Percentiles rank a stretch among this genome's conserved stretches.
Evolutionary conservation across 257 asterid species (phyloP).

Genomic region (Nicotiana undulata): DNA sequence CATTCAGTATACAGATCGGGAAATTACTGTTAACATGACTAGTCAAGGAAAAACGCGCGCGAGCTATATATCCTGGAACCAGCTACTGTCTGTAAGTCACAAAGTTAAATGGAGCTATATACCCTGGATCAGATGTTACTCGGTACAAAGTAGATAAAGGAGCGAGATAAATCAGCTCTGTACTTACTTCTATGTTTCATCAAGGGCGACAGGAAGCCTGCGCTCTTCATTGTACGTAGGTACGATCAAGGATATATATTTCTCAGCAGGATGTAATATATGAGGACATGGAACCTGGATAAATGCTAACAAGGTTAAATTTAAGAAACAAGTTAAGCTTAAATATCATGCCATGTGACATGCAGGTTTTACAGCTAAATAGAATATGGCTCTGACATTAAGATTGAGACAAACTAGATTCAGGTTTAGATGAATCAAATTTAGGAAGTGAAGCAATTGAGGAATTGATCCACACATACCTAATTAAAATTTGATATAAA

Average conservation of each 20-base stretch:
- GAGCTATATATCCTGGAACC: not conserved
- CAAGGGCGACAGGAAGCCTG: conserved; percentile 90
- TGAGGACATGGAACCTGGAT: conserved; percentile 14
- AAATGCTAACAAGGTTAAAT: not conserved
- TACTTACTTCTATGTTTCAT: conserved; percentile 68
- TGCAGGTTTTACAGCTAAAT: not conserved
- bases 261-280: conserved; percentile 16
- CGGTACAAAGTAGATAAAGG: not conserved
- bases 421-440: not conserved
- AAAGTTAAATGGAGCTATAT: not conserved
- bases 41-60: not conserved
- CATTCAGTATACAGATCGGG: too few species aligned
- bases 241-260: conserved; percentile 10
- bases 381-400: not conserved
- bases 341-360: not conserved
- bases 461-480: not conserved
- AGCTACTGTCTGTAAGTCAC: too few species aligned
- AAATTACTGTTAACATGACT: too few species aligned
- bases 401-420: not conserved
- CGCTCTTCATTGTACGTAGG: conserved; percentile 93
- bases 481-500: too few species aligned
- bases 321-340: conserved; percentile 20
- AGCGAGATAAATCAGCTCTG: not conserved
- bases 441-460: not conserved
- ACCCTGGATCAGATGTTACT: not conserved